Evolutionary conservation across 1,139 yeast genomes (phyloP), one percentile per base, ranked within the genome.

Genomic region (Saccharomyces pastorianus): DNA sequence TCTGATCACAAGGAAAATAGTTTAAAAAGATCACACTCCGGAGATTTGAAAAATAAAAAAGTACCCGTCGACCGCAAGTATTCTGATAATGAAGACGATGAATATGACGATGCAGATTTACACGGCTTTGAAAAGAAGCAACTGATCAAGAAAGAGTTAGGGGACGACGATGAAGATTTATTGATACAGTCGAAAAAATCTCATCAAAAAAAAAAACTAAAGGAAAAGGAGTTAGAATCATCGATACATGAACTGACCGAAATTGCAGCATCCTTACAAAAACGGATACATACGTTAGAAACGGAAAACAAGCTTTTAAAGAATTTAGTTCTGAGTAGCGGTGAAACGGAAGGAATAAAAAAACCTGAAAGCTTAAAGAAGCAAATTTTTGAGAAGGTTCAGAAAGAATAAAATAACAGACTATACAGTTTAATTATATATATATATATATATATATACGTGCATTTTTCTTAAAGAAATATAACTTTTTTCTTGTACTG

Each of bases 181-280:
- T 28, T 41, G 14, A 34, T 44, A 11, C 46, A 46, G 27, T 50
- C 51, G n/a, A 50, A 44, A 14, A 29, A 31, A 42, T 34, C 42
- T 23, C 48, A 29, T 13, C 34, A 20, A 44, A 50, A 85, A 75
- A 87, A 85, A 78, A 89, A 88, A 74, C 63, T 83, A 69, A 84
- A 87, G 65, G 96, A 89, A 69, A 89, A 84, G 68, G 91, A 88
- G 68, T 82, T 88, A 84, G 96, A 88, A 70, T 76, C 76, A 48
- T 81, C 79, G 54, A 76, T 88, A 20, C 76, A 77, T 61, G 84
- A 81, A 54, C 75, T 89, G 58, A 80, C 80, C 61, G 88, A 85
- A 34, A 69, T 80, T 61, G 82, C 88, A 26, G 75, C 76, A 53
- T 73, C 73, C 28, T 76, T 87, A 59, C 93, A 88, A 66, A 71